These are phyloP conservation scores for Colletotrichum orchidophilum DNA, from an alignment of 2,329 filamentous ascomycete species.

Conservation along the genomic window DNA sequence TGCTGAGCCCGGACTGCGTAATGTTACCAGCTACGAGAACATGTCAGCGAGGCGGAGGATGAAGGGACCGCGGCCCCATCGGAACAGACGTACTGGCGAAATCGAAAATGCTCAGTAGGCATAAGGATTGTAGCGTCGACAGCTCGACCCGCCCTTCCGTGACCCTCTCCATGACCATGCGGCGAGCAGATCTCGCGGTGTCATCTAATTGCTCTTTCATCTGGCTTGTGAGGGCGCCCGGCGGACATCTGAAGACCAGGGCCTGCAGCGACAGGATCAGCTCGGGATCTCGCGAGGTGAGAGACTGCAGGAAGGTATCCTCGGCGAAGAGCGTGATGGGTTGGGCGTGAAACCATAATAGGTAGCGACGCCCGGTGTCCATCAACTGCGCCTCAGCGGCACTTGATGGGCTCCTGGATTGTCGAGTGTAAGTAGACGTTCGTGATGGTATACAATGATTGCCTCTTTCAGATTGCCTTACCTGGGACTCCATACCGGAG, in stretches of 20 bases:
- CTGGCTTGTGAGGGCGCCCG: neutral
- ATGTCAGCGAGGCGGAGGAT: neutral
- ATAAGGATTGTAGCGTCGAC: slow-evolving; percentile 49
- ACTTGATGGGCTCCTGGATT: neutral
- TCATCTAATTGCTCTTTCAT: neutral
- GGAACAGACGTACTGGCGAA: slow-evolving; percentile 43
- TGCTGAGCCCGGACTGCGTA: slow-evolving; percentile 37
- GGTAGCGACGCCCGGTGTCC: slow-evolving; percentile 42
- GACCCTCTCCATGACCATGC: slow-evolving; percentile 44
- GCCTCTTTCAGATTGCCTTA: neutral
- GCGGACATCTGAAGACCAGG: slow-evolving; percentile 52
- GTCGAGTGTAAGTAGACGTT: neutral
- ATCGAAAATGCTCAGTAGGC: slow-evolving; percentile 48
- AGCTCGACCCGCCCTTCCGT: slow-evolving; percentile 46
- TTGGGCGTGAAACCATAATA: slow-evolving; percentile 59
- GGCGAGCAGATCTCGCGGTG: slow-evolving; percentile 26
- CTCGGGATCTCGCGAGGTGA: slow-evolving; percentile 48
- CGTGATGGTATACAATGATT: neutral
- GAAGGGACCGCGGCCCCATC: neutral
- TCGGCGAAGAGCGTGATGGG: slow-evolving; percentile 57
- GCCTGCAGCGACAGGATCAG: slow-evolving; percentile 48
- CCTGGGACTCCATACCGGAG: neutral
- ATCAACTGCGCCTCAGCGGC: neutral
- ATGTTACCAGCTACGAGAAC: slow-evolving; percentile 36
- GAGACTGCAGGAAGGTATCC: slow-evolving; percentile 49